Percentiles rank a stretch among this genome's conserved stretches.
phyloP scores from a whole-genome alignment of 1,284 basidiomycete genomes.

The Somion occarium region DNA sequence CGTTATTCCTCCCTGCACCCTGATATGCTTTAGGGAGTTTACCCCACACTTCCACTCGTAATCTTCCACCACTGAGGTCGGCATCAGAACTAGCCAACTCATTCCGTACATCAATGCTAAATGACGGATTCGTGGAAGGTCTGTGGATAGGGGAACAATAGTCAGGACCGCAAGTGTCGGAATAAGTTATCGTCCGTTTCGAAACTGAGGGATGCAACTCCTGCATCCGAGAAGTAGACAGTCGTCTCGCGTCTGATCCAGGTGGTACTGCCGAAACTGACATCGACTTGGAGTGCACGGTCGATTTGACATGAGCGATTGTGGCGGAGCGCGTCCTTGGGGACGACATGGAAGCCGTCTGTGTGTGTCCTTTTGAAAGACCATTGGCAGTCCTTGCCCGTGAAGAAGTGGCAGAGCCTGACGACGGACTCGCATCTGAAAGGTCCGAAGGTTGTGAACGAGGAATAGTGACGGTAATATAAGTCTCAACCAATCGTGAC shows the following conservation, averaged over 20 bases:
- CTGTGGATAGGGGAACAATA: conserved; percentile 68
- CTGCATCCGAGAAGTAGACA: background rate
- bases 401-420: background rate
- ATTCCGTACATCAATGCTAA: conserved; percentile 47
- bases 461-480: conserved; percentile 53
- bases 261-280: conserved; percentile 10
- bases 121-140: conserved; percentile 76
- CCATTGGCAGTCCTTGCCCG: background rate
- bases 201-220: conserved; percentile 9
- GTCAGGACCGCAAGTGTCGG: conserved; percentile 36
- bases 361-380: background rate
- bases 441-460: background rate
- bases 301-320: background rate
- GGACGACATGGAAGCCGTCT: background rate
- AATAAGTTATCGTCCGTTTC: conserved; percentile 10
- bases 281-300: conserved; percentile 9
- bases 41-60: conserved; percentile 60
- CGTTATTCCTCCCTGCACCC: conserved; percentile 23
- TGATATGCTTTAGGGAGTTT: conserved; percentile 21
- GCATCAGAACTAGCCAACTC: conserved; percentile 38
- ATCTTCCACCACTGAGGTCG: conserved; percentile 41
- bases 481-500: conserved; percentile 77
- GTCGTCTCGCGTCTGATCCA: background rate
- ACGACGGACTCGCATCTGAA: no score
- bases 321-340: background rate